Evolutionary conservation across 2,329 filamentous ascomycete species (phyloP).

Genomic region (Colletotrichum sp.): DNA sequence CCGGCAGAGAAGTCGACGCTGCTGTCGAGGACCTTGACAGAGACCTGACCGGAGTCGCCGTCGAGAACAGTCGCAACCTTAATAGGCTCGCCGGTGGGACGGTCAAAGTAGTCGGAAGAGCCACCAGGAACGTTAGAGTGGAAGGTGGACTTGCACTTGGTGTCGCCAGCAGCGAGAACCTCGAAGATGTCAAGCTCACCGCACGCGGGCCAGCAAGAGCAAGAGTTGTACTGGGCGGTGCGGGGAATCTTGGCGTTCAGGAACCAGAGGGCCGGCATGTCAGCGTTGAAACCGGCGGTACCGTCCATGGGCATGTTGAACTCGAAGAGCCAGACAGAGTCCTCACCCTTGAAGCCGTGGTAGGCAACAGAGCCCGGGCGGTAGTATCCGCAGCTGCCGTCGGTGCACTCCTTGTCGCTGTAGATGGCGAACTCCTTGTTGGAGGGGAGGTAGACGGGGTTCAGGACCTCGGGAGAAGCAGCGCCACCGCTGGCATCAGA

Average conservation of each 20-base stretch:
- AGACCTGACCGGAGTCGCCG: conserved; percentile 52
- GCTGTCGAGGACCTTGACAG: conserved; percentile 58
- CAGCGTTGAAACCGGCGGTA: conserved; percentile 54
- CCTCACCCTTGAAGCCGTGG: conserved; percentile 72
- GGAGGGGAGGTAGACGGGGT: conserved; percentile 43
- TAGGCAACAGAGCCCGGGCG: conserved; percentile 49
- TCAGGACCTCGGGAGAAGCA: conserved; percentile 42
- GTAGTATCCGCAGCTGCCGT: conserved; percentile 45
- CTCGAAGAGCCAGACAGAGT: conserved; percentile 70
- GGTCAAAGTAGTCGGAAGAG: conserved; percentile 73
- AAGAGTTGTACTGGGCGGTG: conserved; percentile 71
- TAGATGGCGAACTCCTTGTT: conserved; percentile 52
- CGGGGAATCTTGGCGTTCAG: conserved; percentile 77
- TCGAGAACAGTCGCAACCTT: conserved; percentile 71
- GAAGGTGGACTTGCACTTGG: conserved; percentile 72
- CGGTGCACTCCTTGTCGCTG: conserved; percentile 46
- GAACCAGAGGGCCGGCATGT: conserved; percentile 79
- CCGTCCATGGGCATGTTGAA: conserved; percentile 74
- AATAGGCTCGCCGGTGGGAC: conserved; percentile 63
- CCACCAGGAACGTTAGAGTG: conserved; percentile 69
- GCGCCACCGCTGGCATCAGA: conserved; percentile 43
- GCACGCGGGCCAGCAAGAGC: conserved; percentile 77
- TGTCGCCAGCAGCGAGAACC: conserved; percentile 68
- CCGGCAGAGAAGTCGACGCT: conserved; percentile 43
- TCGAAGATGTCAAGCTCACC: conserved; percentile 81